Evolutionary conservation across 805 yeast species (phyloP).

Genomic region (Wickerhamomyces chambardii): DNA sequence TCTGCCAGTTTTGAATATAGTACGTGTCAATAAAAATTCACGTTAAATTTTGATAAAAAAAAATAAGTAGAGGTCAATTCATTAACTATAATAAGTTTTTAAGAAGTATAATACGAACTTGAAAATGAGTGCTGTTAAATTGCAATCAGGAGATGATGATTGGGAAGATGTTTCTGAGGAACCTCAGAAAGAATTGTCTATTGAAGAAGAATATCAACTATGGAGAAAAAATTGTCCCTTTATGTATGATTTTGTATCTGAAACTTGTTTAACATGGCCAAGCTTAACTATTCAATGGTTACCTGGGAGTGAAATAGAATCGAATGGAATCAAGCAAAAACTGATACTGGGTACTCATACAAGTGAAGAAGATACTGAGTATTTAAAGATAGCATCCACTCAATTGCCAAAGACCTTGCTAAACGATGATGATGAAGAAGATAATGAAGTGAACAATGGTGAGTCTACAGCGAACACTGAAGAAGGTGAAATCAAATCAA

Average conservation of each 20-base stretch:
- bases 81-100: too few relatives aligned
- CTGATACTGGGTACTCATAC: constrained; percentile 68
- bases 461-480: neutral
- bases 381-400: constrained; percentile 55
- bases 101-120: too few relatives aligned
- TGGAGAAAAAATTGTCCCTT: constrained; percentile 78
- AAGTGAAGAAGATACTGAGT: constrained; percentile 57
- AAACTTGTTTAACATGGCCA: constrained; percentile 78
- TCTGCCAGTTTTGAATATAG: too few relatives aligned
- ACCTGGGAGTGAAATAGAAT: constrained; percentile 28
- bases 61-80: too few relatives aligned
- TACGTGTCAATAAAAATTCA: too few relatives aligned
- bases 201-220: constrained; percentile 54
- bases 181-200: constrained; percentile 20
- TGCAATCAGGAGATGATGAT: neutral
- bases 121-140: neutral
- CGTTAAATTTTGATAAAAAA: too few relatives aligned
- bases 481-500: constrained; percentile 1
- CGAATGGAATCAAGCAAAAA: constrained; percentile 34
- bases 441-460: constrained; percentile 14
- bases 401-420: constrained; percentile 40
- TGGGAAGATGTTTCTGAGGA: constrained; percentile 9
- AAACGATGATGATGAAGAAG: constrained; percentile 14
- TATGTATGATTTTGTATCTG: constrained; percentile 79
- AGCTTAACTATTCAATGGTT: constrained; percentile 74